Evolutionary conservation across 495 filamentous ascomycete species (phyloP), one percentile per base, ranked within the genome.

Genomic region (Haplographium delicatum): DNA sequence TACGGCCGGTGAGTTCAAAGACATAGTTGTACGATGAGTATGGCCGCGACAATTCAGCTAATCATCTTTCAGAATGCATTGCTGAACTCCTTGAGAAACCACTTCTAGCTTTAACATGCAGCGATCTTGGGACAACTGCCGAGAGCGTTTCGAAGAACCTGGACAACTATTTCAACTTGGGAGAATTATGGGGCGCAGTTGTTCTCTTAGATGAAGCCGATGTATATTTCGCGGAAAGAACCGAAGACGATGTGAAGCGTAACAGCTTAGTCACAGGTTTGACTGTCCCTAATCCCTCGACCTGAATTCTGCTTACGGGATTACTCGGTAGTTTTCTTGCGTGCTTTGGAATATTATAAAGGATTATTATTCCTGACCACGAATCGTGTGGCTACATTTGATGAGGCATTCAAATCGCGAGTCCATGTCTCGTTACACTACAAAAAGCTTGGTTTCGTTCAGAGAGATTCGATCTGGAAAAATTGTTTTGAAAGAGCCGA

Each of bases 201-300:
- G 40, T 65, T 1, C 48, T 67, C 15, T 54, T 65, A 19, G 64
- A 67, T 39, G 63, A 67, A 43, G 64, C 63, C 9, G 64, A 67
- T 43, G 47, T 67, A 13, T 63, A 51, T 38, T 47, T 67, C 27
- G 58, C 63, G 42, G 40, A 44, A 19, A 35, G 63, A 19, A 23
- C 45, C 2, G 44, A 27, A 13, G 22, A 42, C 24, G 48, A 63
- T 16, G 33, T 63, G 24, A 43, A 40, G n/a, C 46, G 63, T 23
- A 66, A 61, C 26, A 52, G 49, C 31, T 52, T 65, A 7, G 60
- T 65, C 8, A 57, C 60, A n/a, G 50, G 61, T 56, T 48, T 50
- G 7, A n/a, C n/a, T n/a, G n/a, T n/a, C n/a, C n/a, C n/a, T n/a
- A n/a, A n/a, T n/a, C n/a, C n/a, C n/a, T n/a, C n/a, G n/a, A n/a